Conservation (phyloP, 331 rosid species). For the Arachis monticola region DNA sequence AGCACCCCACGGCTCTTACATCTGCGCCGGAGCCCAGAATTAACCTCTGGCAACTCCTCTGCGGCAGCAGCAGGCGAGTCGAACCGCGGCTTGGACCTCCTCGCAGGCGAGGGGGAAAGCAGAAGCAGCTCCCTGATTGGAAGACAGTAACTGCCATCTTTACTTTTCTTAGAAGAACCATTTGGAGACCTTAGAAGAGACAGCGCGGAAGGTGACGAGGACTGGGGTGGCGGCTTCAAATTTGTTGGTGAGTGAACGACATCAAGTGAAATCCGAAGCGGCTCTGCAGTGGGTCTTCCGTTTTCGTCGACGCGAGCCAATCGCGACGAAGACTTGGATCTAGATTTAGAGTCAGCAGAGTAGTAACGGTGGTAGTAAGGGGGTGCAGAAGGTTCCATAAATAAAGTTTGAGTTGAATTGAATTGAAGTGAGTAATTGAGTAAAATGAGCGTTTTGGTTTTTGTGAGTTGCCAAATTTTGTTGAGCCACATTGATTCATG, state of each 20-base stretch:
- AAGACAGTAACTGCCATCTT: background rate
- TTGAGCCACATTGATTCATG: background rate
- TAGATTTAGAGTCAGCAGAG: background rate
- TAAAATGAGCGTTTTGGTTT: background rate
- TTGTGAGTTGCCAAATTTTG: background rate
- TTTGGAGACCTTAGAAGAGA: conserved; percentile 42
- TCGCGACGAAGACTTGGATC: conserved; percentile 35
- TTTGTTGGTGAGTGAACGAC: conserved; percentile 22
- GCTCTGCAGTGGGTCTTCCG: conserved; percentile 18
- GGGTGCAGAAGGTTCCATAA: conserved; percentile 53
- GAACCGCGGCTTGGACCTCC: conserved; percentile 57
- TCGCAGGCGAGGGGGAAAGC: conserved; percentile 59
- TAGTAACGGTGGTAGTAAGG: conserved; percentile 41
- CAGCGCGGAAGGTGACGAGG: conserved; percentile 25
- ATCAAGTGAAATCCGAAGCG: conserved; percentile 48
- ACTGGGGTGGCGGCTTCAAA: conserved; percentile 26
- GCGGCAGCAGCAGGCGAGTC: conserved; percentile 50
- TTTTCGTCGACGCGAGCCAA: conserved; percentile 35
- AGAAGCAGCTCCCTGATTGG: conserved; percentile 40
- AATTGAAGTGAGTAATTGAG: background rate
- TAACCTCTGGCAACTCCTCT: conserved; percentile 55
- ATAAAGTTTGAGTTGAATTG: background rate
- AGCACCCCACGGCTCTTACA: conserved; percentile 58
- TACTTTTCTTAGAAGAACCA: background rate
- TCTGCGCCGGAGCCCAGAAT: conserved; percentile 43